phyloP scores from a whole-genome alignment of 441 rosid species.

The Populus hybrid region DNA sequence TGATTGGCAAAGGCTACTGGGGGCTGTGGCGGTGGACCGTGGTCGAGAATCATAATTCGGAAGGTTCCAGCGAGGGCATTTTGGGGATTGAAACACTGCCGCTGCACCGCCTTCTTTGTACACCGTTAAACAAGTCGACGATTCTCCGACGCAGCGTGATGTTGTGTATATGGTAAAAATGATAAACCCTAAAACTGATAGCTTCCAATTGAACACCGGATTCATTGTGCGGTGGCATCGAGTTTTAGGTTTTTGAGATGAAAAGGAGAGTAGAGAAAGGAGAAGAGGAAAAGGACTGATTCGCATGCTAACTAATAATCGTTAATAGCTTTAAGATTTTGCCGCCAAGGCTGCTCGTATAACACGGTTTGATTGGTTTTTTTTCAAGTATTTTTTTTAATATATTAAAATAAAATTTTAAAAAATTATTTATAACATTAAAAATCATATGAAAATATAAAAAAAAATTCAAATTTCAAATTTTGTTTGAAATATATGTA shows the following conservation, averaged over 20 bases:
- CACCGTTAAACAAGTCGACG: conserved; percentile 75
- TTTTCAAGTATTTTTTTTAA: too few relatives aligned
- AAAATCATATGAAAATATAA: too few relatives aligned
- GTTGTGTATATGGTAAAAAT: conserved; percentile 8
- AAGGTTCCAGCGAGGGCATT: conserved; percentile 92
- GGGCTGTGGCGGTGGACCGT: conserved; percentile 24
- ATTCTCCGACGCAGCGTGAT: conserved; percentile 42
- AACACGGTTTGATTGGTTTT: too few relatives aligned
- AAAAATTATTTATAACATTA: too few relatives aligned
- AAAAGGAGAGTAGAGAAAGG: background rate
- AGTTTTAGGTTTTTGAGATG: background rate
- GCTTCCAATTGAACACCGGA: background rate
- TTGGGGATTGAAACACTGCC: conserved; percentile 79
- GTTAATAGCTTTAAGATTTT: too few relatives aligned
- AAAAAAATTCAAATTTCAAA: too few relatives aligned
- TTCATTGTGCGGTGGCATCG: background rate
- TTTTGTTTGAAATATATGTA: too few relatives aligned
- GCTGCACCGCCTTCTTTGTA: conserved; percentile 94
- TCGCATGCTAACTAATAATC: background rate
- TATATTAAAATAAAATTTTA: too few relatives aligned
- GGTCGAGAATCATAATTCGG: conserved; percentile 36
- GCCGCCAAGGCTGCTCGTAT: too few relatives aligned
- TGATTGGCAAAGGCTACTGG: conserved; percentile 53
- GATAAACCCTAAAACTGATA: conserved; percentile 23
- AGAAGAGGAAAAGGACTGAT: background rate